A percentile compares a stretch with the other conserved stretches of the same genome.
phyloP scores from a whole-genome alignment of 1,284 basidiomycete genomes.

The Heterobasidion parviporum region DNA sequence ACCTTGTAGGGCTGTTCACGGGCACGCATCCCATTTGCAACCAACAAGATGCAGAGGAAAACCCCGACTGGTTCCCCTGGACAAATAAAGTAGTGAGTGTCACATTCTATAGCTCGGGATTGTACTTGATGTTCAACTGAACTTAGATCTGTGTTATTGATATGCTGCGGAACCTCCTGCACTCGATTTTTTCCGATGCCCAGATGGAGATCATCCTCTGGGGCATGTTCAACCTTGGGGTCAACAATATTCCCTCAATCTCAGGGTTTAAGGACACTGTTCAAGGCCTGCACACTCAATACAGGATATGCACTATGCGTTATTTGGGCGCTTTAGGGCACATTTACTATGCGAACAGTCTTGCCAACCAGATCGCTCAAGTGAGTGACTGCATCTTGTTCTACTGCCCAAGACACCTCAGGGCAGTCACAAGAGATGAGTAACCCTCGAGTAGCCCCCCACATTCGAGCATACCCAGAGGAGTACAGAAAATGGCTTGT shows the following conservation, averaged over 20 bases:
- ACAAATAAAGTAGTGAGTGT: not conserved
- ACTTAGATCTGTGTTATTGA: slow-evolving; percentile 8
- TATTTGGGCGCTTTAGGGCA: not conserved
- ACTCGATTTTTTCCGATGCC: slow-evolving; percentile 8
- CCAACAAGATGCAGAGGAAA: not conserved
- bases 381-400: not conserved
- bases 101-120: not conserved
- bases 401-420: not conserved
- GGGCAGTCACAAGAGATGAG: not conserved
- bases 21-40: not conserved
- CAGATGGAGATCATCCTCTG: slow-evolving; percentile 9
- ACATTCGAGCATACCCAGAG: not conserved
- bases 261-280: not conserved
- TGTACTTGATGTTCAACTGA: not conserved
- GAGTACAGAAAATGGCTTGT: not conserved
- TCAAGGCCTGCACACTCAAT: not conserved
- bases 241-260: slow-evolving; percentile 4
- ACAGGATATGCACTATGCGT: slow-evolving; percentile 2
- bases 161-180: slow-evolving; percentile 8
- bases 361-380: not conserved
- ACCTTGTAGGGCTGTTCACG: not conserved
- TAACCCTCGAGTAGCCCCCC: not conserved
- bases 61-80: not conserved
- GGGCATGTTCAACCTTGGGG: slow-evolving; percentile 1
- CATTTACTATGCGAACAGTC: not conserved